Evolutionary conservation across 2,329 filamentous ascomycete species (phyloP), one percentile per base, ranked within the genome.

Genomic region (Sclerotinia minor): DNA sequence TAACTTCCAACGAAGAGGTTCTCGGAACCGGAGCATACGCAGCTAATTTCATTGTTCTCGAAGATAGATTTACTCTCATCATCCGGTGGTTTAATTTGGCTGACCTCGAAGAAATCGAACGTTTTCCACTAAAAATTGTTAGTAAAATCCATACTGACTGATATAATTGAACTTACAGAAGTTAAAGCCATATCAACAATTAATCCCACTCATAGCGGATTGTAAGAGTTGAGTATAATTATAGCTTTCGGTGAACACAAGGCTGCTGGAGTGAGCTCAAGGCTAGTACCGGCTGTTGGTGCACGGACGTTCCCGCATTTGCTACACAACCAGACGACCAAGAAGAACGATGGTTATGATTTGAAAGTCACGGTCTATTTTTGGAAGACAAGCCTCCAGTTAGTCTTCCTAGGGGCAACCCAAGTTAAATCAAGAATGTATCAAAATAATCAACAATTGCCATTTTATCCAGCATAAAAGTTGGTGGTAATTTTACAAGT

Each of bases 91-190:
- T 90, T 88, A 79, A 97, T 89, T 78, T 91, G 89, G 78, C 88
- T 88, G 79, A 96, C 92, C 81, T 97, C 92, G 86, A 99, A 98
- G 89, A 99, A 99, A 85, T 96, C 94, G 83, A 99, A 99, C 74
- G 91, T 89, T 91, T 97, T 97, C 94, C 95, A 98, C 94, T 78
- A 54, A n/a, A n/a, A 41, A 15, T 52, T 47, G 57, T 38, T 70
- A 69, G 71, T 66, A 29, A 50, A 35, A 45, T 38, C 19, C 17
- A 29, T 26, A 50, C 1, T 15, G 4, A 47, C 17, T 6, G 19
- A 24, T 2, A 38, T 24, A 29, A n/a, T 38, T 44, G 35, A 44
- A 7, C 9, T 59, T 63, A 75, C 73, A 66, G 73, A 75, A 71
- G 69, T 72, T 71, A 75, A 67, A 45, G 73, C 73, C 73, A 75